Evolutionary conservation across 139 green algal genomes (phyloP).

Genomic region (Astrephomene gubernaculifera): DNA sequence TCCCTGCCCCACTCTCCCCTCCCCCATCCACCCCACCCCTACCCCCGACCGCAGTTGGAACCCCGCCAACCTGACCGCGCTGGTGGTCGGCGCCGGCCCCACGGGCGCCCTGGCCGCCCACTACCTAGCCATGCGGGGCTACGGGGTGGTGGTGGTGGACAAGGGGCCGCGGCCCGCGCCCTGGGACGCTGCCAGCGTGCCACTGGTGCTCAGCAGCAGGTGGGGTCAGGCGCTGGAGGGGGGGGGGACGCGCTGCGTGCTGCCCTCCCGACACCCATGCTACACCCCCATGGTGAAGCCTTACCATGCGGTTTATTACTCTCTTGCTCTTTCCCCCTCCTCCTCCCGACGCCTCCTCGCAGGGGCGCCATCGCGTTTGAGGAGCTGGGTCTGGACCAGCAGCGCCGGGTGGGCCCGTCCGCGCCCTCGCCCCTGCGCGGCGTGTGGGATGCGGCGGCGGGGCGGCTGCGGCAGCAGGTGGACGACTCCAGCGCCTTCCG

Average conservation of each 20-base stretch:
- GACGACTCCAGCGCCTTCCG: background rate
- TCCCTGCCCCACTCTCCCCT: too few species aligned
- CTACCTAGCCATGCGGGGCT: conserved; percentile 40
- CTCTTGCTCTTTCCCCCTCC: background rate
- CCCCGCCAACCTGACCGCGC: conserved; percentile 16
- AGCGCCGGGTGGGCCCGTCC: conserved; percentile 23
- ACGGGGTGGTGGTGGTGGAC: conserved; percentile 18
- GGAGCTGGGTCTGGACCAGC: background rate
- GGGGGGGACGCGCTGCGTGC: too few species aligned
- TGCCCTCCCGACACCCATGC: too few species aligned
- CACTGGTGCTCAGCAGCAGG: conserved; percentile 34
- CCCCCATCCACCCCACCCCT: background rate
- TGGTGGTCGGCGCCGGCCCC: conserved; percentile 31
- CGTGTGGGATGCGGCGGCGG: conserved; percentile 20
- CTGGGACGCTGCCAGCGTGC: conserved; percentile 4
- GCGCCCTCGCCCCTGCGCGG: conserved; percentile 19
- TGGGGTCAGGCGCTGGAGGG: too few species aligned
- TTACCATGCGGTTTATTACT: too few species aligned
- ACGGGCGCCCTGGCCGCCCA: conserved; percentile 19
- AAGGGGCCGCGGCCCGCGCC: conserved; percentile 13
- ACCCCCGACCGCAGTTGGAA: conserved; percentile 8
- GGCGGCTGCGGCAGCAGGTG: background rate
- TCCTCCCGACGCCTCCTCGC: background rate
- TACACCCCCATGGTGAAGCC: too few species aligned
- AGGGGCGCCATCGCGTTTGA: conserved; percentile 37